phyloP scores from a whole-genome alignment of 129 eudicot species.

The Kitagawia praeruptora region DNA sequence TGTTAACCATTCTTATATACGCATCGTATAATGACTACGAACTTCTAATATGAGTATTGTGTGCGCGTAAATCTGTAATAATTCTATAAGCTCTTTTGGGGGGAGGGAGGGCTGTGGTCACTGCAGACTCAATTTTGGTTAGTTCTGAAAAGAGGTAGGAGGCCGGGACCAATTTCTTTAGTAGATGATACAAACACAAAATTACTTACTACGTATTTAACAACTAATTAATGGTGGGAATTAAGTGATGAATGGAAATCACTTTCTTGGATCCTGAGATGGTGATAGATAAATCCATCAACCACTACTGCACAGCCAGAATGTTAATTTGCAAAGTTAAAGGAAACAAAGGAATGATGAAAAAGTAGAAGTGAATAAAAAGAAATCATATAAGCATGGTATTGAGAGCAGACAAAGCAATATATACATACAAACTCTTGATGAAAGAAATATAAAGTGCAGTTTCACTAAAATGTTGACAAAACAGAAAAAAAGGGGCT shows the following conservation, averaged over 20 bases:
- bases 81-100: not conserved
- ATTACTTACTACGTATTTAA: no score
- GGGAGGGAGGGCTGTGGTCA: not conserved
- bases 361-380: slow-evolving; percentile 26
- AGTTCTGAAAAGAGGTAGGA: not conserved
- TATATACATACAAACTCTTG: not conserved
- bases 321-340: slow-evolving; percentile 38
- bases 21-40: not conserved
- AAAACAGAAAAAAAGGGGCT: not conserved
- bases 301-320: slow-evolving; percentile 27
- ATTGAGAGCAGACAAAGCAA: slow-evolving; percentile 22
- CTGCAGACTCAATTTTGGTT: not conserved
- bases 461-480: slow-evolving; percentile 4
- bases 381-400: slow-evolving; percentile 31
- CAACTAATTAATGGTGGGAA: not conserved
- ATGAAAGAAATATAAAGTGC: not conserved
- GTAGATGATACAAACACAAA: not conserved
- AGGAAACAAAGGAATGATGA: slow-evolving; percentile 48
- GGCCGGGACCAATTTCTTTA: not conserved
- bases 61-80: not conserved
- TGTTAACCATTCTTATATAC: no score
- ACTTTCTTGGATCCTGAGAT: slow-evolving; percentile 73
- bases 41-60: not conserved
- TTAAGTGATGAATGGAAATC: not conserved
- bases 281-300: slow-evolving; percentile 4